Base-by-base conservation (phyloP, 768 basidiomycete species). In the Hericium rajendrae region DNA sequence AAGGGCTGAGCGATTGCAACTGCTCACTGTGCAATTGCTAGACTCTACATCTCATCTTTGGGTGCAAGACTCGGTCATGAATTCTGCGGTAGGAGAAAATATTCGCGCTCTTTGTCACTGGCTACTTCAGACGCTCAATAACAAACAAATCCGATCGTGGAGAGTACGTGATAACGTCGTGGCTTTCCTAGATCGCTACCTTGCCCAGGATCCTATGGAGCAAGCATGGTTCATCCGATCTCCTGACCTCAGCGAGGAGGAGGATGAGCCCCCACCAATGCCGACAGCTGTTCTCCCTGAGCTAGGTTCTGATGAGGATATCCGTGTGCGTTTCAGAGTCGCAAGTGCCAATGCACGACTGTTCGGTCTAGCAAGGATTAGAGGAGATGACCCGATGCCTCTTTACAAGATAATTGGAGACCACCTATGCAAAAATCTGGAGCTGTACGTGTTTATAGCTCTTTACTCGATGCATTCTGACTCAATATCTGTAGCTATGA, bases 281-380 rank as follows among this genome's bases (percentile, higher is more conserved):
- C 80, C 85, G 12, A 65, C 76, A 54, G 59, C 62, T 62, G 66
- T 83, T 37, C 74, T 91, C 38, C 79, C 81, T 11, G 66, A 67
- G 26, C 62, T 90, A 63, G 77, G 76, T 20, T 65, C 70, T n/a
- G 89, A 98, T 68, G 70, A 74, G 41, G 94, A 98, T 66, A 82
- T 88, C 18, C 82, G 93, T 37, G 87, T 97, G 49, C 83, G 95
- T 15, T 88, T 93, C 66, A 84, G 89, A 32, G 80, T 79, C 1
- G 86, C 86, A 1, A 72, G 76, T 13, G 69, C 79, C n/a, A 83
- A 76, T 54, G 78, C 84, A 32, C 74, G 74, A 8, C 67, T 89
- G 24, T 84, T 90, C 62, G 73, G 78, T 3, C 67, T 79, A 2
- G 73, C 82, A 16, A 73, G 74, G 49, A 63, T 64, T n/a, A 57